These are phyloP conservation scores for Gracilaria domingensis DNA, from an alignment of 23 red algal genomes.

Conservation along the genomic window DNA sequence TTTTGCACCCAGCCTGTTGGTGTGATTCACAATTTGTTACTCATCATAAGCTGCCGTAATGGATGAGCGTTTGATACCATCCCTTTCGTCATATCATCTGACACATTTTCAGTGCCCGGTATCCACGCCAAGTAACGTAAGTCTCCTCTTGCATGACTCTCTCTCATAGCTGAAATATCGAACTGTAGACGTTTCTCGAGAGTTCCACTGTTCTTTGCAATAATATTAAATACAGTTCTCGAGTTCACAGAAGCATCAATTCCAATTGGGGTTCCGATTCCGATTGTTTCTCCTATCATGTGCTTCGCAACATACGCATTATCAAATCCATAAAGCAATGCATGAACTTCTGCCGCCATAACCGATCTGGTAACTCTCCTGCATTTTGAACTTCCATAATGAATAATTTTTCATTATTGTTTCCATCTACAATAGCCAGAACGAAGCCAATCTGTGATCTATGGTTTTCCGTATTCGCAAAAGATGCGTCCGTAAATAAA, in stretches of 20 bases:
- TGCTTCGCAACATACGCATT: slow-evolving; percentile 2
- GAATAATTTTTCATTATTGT: not conserved
- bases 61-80: not conserved
- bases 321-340: slow-evolving; percentile 31
- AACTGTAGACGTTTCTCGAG: not conserved
- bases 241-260: not conserved
- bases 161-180: not conserved
- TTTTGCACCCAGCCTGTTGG: slow-evolving; percentile 22
- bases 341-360: slow-evolving; percentile 20
- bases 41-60: not conserved
- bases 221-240: not conserved
- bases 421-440: not conserved
- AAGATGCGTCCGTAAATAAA: slow-evolving; percentile 16
- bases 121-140: not conserved
- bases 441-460: slow-evolving; percentile 43
- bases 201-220: not conserved
- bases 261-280: not conserved
- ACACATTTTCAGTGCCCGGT: not conserved
- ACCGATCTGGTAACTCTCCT: no score
- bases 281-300: not conserved
- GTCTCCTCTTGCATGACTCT: slow-evolving; percentile 21
- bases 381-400: slow-evolving; percentile 39
- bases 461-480: slow-evolving; percentile 5
- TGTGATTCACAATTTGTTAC: slow-evolving; percentile 15
- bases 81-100: slow-evolving; percentile 22